A percentile compares a stretch with the other conserved stretches of the same genome.
Evolutionary conservation across 2,329 filamentous ascomycete species (phyloP).

Genomic region (Zasmidium cellare): DNA sequence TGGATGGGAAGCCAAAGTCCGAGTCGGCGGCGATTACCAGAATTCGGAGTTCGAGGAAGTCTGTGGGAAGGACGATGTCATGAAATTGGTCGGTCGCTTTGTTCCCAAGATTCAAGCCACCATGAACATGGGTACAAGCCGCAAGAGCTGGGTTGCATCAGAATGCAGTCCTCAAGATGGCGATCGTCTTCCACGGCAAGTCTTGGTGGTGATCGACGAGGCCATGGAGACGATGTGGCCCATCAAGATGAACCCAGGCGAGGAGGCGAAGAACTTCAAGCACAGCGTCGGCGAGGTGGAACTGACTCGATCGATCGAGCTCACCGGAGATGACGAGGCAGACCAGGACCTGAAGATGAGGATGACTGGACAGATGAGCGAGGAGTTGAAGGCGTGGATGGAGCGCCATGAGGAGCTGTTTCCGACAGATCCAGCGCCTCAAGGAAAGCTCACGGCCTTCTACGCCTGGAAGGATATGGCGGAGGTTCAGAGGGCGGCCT

Average conservation of each 20-base stretch:
- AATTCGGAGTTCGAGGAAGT: conserved; percentile 20
- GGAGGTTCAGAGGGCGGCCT: no score
- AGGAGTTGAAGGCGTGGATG: conserved; percentile 13
- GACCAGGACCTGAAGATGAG: background rate
- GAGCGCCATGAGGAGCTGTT: conserved; percentile 6
- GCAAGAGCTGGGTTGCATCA: conserved; percentile 10
- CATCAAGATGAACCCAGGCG: no score
- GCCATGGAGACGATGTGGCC: no score
- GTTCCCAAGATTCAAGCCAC: background rate
- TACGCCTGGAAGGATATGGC: conserved; percentile 9
- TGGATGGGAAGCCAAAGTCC: conserved; percentile 24
- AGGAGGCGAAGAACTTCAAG: conserved; percentile 1
- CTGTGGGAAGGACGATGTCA: conserved; percentile 4
- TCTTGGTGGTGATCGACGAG: conserved; percentile 10
- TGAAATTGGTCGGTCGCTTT: no score
- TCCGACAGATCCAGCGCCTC: conserved; percentile 1
- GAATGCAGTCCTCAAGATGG: background rate
- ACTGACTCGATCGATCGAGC: no score
- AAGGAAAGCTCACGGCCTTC: conserved; percentile 22
- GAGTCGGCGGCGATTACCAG: conserved; percentile 15
- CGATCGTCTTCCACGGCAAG: no score
- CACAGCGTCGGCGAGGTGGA: conserved; percentile 21
- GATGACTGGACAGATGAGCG: background rate
- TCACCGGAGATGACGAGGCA: conserved; percentile 1
- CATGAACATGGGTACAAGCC: background rate